Evolutionary conservation across 495 filamentous ascomycete genomes (phyloP).

Genomic region (Podospora didyma): DNA sequence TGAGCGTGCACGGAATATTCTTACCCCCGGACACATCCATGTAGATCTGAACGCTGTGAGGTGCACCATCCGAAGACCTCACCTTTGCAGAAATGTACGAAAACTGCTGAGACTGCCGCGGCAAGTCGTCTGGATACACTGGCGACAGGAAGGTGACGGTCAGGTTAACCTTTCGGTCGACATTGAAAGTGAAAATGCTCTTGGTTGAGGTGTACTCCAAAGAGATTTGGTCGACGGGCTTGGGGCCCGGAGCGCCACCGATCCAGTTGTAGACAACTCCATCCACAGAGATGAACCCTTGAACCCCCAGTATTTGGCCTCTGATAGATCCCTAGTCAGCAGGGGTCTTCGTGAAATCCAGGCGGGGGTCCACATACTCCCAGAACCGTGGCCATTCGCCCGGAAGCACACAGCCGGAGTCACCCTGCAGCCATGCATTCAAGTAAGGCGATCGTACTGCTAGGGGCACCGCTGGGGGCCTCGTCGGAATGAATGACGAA

Average conservation of each 20-base stretch:
- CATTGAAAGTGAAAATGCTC: constrained; percentile 78
- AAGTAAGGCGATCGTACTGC: constrained; percentile 29
- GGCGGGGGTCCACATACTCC: constrained; percentile 22
- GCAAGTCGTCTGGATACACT: constrained; percentile 79
- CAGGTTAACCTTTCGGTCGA: constrained; percentile 61
- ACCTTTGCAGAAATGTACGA: constrained; percentile 78
- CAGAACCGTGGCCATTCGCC: constrained; percentile 25
- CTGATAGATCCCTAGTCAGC: constrained; percentile 55
- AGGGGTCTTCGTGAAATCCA: constrained; percentile 6
- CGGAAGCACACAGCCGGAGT: constrained; percentile 18
- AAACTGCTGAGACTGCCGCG: constrained; percentile 81
- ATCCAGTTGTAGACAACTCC: constrained; percentile 58
- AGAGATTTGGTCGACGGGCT: constrained; percentile 38
- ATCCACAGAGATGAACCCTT: constrained; percentile 59
- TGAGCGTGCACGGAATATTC: constrained; percentile 51
- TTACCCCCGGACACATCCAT: constrained; percentile 81
- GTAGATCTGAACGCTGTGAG: constrained; percentile 72
- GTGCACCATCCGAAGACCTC: constrained; percentile 45
- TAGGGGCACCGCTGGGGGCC: constrained; percentile 23
- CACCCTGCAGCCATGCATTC: constrained; percentile 29
- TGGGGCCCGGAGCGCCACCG: constrained; percentile 53
- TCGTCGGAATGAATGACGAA: constrained; percentile 16
- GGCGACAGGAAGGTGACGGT: constrained; percentile 82
- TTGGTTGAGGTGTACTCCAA: constrained; percentile 82
- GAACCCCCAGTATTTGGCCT: constrained; percentile 71